Evolutionary conservation across 2,329 filamentous ascomycete genomes (phyloP), one percentile per base, ranked within the genome.

Genomic region (Fusarium sp.): DNA sequence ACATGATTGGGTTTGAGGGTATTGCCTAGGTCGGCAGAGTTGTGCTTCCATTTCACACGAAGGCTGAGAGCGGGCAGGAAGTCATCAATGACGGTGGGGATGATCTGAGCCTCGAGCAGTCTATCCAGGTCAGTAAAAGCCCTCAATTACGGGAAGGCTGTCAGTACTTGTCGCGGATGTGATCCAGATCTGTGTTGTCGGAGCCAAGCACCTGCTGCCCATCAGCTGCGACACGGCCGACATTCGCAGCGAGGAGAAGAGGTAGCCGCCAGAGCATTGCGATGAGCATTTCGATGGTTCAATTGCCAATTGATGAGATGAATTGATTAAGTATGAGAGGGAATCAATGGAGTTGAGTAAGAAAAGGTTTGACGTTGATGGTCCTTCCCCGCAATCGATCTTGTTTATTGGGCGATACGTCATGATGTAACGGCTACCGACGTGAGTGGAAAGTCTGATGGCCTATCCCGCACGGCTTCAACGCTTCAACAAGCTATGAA

Each of bases 11-110:
- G 71, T 0, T 68, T 61, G 22, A 75, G 59, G 3, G 57, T 68
- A 1, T 77, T 77, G n/a, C 75, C 75, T 6, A 77, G 73, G 1
- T 50, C 53, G 4, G 75, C 75, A 1, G 58, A 54, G 26, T 56
- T 48, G 8, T 65, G 57, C 22, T 75, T 66, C 75, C 75, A 77
- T 14, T 53, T 39, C 5, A 60, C 75, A 6, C 44, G 48, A 9
- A 77, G 65, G 4, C 26, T 48, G 12, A 77, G 42, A 3, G 53
- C 51, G 4, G 75, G 75, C 5, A 54, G 68, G 36, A 76, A 77
- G 4, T 77, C 75, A 5, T 77, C 71, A 24, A 77, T 69, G 0
- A 77, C 69, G 1, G 63, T 75, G 0, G 75, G 75, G 5, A 77
- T 77, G 9, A 77, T 74, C 30, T 69, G 22, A 3, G 74, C 66